phyloP scores from a whole-genome alignment of 768 basidiomycete genomes.

The Naematelia encephala region DNA sequence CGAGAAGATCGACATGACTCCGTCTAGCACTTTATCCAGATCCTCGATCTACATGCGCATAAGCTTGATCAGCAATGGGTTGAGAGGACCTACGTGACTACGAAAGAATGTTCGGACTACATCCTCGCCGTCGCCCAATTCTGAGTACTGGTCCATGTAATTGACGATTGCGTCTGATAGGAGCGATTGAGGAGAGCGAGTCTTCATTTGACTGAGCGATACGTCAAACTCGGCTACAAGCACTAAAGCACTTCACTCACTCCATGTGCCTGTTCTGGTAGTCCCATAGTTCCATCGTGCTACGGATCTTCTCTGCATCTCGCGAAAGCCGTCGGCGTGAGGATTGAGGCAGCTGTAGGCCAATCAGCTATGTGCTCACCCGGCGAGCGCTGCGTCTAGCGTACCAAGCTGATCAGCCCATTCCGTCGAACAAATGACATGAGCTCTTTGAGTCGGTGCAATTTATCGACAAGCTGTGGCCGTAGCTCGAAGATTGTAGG shows the following conservation, averaged over 20 bases:
- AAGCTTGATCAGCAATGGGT: background rate
- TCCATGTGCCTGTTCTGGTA: slow-evolving; percentile 48
- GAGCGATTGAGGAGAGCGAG: slow-evolving; percentile 55
- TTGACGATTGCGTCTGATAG: slow-evolving; percentile 63
- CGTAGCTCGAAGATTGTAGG: slow-evolving; percentile 76
- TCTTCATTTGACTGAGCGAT: slow-evolving; percentile 25
- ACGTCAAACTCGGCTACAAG: slow-evolving; percentile 40
- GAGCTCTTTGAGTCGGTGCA: slow-evolving; percentile 75
- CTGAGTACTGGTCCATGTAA: slow-evolving; percentile 61
- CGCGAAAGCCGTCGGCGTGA: slow-evolving; percentile 70
- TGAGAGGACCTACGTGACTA: slow-evolving; percentile 50
- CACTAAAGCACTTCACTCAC: slow-evolving; percentile 27
- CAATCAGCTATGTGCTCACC: too few species aligned
- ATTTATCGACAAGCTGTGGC: slow-evolving; percentile 69
- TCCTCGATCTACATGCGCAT: slow-evolving; percentile 56
- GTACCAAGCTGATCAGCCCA: slow-evolving; percentile 69
- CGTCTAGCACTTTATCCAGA: slow-evolving; percentile 64
- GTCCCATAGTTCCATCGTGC: slow-evolving; percentile 74
- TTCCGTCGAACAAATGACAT: slow-evolving; percentile 87
- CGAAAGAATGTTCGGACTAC: slow-evolving; percentile 81
- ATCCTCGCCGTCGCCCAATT: slow-evolving; percentile 66
- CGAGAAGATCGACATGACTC: slow-evolving; percentile 40
- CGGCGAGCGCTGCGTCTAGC: too few species aligned
- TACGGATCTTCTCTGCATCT: slow-evolving; percentile 83
- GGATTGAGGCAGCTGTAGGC: slow-evolving; percentile 69